Evolutionary conservation across 2,329 filamentous ascomycete genomes (phyloP).

Genomic region (Trichoderma arundinaceum): DNA sequence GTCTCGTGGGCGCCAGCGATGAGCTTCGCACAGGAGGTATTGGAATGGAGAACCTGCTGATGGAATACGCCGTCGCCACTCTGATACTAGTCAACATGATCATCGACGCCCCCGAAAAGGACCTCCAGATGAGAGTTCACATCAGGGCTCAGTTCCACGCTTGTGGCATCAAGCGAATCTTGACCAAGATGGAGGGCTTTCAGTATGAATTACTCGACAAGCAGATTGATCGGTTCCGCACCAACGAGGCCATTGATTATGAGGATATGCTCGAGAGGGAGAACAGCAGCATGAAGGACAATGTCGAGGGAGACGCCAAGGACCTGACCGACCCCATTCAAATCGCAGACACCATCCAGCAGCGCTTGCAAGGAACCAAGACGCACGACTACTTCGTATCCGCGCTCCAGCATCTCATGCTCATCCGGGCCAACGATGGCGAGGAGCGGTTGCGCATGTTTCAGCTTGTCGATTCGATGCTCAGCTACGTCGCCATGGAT

Average conservation of each 20-base stretch:
- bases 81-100: slow-evolving; percentile 97
- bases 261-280: slow-evolving; percentile 95
- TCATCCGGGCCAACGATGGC: slow-evolving; percentile 88
- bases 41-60: slow-evolving; percentile 97
- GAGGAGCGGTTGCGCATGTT: slow-evolving; percentile 95
- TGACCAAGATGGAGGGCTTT: slow-evolving; percentile 97
- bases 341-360: slow-evolving; percentile 91
- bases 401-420: slow-evolving; percentile 89
- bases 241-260: slow-evolving; percentile 97
- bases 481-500: slow-evolving; percentile 99
- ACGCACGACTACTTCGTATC: slow-evolving; percentile 96
- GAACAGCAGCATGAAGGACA: slow-evolving; percentile 88
- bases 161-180: slow-evolving; percentile 90
- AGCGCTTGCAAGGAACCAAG: slow-evolving; percentile 79
- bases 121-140: slow-evolving; percentile 89
- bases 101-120: slow-evolving; percentile 85
- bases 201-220: slow-evolving; percentile 99
- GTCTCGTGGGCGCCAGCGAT: slow-evolving; percentile 93
- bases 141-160: slow-evolving; percentile 95
- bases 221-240: slow-evolving; percentile 90
- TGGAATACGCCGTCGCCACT: slow-evolving; percentile 97
- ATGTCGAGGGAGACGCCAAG: slow-evolving; percentile 81
- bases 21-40: slow-evolving; percentile 95
- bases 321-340: slow-evolving; percentile 92
- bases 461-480: slow-evolving; percentile 97